Evolutionary conservation across 1,284 basidiomycete genomes (phyloP), one percentile per base, ranked within the genome.

Genomic region (Cryptococcus jaspeensis): DNA sequence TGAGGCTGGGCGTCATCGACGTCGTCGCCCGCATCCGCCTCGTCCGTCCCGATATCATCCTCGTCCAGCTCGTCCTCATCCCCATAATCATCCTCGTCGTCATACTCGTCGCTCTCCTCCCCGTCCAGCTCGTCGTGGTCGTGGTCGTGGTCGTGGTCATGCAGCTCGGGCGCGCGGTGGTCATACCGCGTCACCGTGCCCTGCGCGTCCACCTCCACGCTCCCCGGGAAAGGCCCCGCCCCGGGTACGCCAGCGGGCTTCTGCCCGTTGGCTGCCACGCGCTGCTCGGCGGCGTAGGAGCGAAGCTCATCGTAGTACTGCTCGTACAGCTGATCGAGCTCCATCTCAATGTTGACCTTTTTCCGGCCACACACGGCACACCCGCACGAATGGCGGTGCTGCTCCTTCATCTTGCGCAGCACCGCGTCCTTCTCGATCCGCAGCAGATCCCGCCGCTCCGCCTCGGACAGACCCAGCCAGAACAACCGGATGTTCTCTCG

Each of bases 271-370:
- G 85, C 87, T 69, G 89, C 88, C 79, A 92, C 92, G 78, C 87
- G 89, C 83, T 97, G 92, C 80, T 94, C 90, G 79, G 91, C 89
- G 78, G 93, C 94, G 84, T 98, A 98, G 81, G 90, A 87, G 84
- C 97, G 91, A 81, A 99, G 87, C 83, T 98, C 94, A 78, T 96
- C 91, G 84, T 98, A 98, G 85, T 99, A 99, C 81, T 92, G 91
- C 83, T 96, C 92, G 84, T 99, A 98, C 80, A 98, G 87, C 81
- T 93, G 90, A 82, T 97, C 92, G 78, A 99, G 87, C 83, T 99
- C 95, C 81, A 92, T 90, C 83, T 98, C 96, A 81, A 99, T 98
- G 69, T 94, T 93, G 81, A 88, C 90, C 88, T 92, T 88, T 83
- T 99, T 99, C 72, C 95, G 83, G 40, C 92, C 92, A 79, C 95